Percentiles rank a stretch among this genome's conserved stretches.
phyloP scores from a whole-genome alignment of 805 yeast species.

The Debaryomyces maramus region DNA sequence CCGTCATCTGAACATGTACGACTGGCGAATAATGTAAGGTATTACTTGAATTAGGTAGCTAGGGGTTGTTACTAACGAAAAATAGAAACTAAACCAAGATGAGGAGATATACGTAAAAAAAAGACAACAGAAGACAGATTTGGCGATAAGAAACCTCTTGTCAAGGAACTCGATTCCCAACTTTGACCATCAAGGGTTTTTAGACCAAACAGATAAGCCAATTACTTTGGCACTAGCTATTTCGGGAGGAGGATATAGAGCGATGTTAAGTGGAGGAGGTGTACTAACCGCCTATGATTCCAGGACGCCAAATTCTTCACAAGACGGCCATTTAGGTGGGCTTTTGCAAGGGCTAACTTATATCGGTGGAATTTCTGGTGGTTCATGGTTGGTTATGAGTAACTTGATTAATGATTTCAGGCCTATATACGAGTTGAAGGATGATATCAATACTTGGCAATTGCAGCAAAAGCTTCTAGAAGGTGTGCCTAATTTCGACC shows the following conservation, averaged over 20 bases:
- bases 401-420: slow-evolving; percentile 31
- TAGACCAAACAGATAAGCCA: slow-evolving; percentile 14
- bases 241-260: slow-evolving; percentile 57
- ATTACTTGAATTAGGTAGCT: slow-evolving; percentile 1
- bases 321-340: slow-evolving; percentile 43
- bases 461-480: slow-evolving; percentile 49
- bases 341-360: slow-evolving; percentile 55
- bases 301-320: slow-evolving; percentile 36
- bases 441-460: slow-evolving; percentile 37
- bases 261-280: slow-evolving; percentile 63
- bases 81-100: slow-evolving; percentile 14
- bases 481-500: slow-evolving; percentile 58
- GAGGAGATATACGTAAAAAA: slow-evolving; percentile 28
- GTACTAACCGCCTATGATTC: slow-evolving; percentile 50
- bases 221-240: slow-evolving; percentile 40
- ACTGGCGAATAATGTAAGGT: slow-evolving; percentile 19
- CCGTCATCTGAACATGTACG: slow-evolving; percentile 20
- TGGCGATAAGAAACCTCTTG: slow-evolving; percentile 28
- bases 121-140: slow-evolving; percentile 29
- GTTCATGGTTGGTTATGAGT: slow-evolving; percentile 65
- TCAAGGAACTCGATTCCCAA: slow-evolving; percentile 30
- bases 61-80: slow-evolving; percentile 11
- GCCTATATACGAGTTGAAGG: slow-evolving; percentile 24
- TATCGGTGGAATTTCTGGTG: slow-evolving; percentile 69
- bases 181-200: slow-evolving; percentile 26